Evolutionary conservation across 129 eudicot genomes (phyloP).

Genomic region (carrot (Daucus carota)): DH1_v3.0 NC_030384.2:39800501-39801000

Average conservation of each 20-base stretch:
- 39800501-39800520: neutral
- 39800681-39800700: too few relatives aligned
- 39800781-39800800: neutral
- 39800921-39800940: constrained; percentile 25
- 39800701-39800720: neutral
- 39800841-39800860: constrained; percentile 23
- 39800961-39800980: constrained; percentile 17
- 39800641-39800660: neutral
- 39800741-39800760: neutral
- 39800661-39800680: too few relatives aligned
- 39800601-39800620: neutral
- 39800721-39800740: neutral
- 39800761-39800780: neutral
- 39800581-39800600: neutral
- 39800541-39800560: neutral
- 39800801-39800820: neutral
- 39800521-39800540: neutral
- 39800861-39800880: constrained; percentile 26
- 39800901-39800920: constrained; percentile 18
- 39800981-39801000: constrained; percentile 45
- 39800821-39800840: constrained; percentile 27
- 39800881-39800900: constrained; percentile 21
- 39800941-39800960: constrained; percentile 15
- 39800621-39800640: neutral
- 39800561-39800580: too few relatives aligned